A percentile compares a stretch with the other conserved stretches of the same genome.
These are phyloP conservation scores for Solanum pinnatisectum DNA, from an alignment of 257 asterid genomes.

Conservation along the genomic window DNA sequence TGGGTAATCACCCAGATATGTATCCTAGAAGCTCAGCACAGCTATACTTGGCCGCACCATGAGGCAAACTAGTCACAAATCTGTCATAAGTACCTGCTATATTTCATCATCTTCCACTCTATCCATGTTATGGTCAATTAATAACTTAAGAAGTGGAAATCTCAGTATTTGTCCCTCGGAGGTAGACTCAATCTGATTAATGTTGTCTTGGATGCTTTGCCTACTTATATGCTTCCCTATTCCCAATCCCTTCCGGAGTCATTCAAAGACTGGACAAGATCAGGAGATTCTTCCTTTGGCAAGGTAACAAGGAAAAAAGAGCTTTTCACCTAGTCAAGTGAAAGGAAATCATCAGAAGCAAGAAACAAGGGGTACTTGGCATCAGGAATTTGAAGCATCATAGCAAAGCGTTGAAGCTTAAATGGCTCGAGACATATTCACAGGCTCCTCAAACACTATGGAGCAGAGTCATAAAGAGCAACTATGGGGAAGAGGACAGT, in stretches of 20 bases:
- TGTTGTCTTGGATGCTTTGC: neutral
- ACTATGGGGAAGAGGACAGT: neutral
- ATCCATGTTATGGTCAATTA: neutral
- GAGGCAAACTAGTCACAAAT: neutral
- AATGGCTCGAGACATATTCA: neutral
- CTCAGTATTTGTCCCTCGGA: neutral
- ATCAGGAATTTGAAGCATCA: neutral
- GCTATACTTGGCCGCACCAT: neutral
- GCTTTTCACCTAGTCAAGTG: neutral
- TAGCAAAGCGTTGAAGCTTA: neutral
- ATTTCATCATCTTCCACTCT: neutral
- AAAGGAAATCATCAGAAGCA: neutral
- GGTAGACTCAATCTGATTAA: neutral
- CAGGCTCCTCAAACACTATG: neutral
- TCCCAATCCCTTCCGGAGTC: neutral
- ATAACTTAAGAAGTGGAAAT: neutral
- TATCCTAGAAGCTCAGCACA: neutral
- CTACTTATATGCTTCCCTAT: neutral
- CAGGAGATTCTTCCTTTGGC: neutral
- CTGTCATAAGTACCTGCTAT: neutral
- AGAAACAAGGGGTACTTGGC: neutral
- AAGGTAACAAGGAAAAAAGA: neutral
- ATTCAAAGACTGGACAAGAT: neutral
- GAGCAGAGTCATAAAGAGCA: neutral
- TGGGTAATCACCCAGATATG: neutral